phyloP scores from a whole-genome alignment of 345 rosid genomes.

The Pugionium cornutum region DNA sequence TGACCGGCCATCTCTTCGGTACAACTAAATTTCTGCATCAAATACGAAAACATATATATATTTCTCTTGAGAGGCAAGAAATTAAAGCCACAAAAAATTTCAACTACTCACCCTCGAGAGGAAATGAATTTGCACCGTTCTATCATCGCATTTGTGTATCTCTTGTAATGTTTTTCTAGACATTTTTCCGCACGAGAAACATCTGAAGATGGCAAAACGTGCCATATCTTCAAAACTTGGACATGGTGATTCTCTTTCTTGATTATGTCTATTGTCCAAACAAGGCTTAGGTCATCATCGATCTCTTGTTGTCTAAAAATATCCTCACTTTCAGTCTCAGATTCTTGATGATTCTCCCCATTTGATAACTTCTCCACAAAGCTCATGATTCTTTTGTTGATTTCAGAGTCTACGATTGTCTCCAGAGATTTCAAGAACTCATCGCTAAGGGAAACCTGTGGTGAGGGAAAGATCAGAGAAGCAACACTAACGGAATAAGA shows the following conservation, averaged over 20 bases:
- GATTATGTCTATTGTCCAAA: slow-evolving; percentile 44
- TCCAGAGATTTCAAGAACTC: slow-evolving; percentile 39
- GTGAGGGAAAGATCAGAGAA: neutral
- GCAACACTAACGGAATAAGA: neutral
- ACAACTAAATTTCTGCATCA: slow-evolving; percentile 34
- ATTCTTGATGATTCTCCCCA: slow-evolving; percentile 51
- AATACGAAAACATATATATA: neutral
- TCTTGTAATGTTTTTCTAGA: slow-evolving; percentile 30
- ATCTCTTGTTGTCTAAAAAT: slow-evolving; percentile 18
- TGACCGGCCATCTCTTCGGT: slow-evolving; percentile 39
- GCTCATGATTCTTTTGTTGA: slow-evolving; percentile 22
- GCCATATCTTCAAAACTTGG: slow-evolving; percentile 48
- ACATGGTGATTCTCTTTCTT: slow-evolving; percentile 26
- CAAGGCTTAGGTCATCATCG: slow-evolving; percentile 27
- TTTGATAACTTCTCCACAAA: slow-evolving; percentile 35
- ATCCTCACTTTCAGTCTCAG: slow-evolving; percentile 40
- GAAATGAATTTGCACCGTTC: slow-evolving; percentile 30
- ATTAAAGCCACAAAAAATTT: neutral
- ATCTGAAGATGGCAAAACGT: slow-evolving; percentile 35
- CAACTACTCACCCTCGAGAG: slow-evolving; percentile 32
- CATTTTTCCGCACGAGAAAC: slow-evolving; percentile 21
- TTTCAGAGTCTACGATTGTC: slow-evolving; percentile 20
- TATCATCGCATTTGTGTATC: slow-evolving; percentile 33
- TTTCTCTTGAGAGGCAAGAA: neutral
- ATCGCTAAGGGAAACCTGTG: slow-evolving; percentile 37